Conservation (phyloP, 257 asterid genomes). For the Solanum sparsipilum region DNA sequence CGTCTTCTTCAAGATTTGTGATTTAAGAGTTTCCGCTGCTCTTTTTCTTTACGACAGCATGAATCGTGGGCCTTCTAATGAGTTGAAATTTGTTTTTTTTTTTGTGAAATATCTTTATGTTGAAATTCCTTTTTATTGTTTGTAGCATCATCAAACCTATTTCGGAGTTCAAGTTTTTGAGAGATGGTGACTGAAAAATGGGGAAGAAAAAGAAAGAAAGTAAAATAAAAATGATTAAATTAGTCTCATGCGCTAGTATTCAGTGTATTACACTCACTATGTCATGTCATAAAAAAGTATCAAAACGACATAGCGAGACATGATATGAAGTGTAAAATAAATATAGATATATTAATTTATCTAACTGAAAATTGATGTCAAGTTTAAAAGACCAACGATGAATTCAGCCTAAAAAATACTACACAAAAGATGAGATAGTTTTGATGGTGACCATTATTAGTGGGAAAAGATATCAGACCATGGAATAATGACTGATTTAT, state of each 20-base stretch:
- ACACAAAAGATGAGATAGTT: neutral
- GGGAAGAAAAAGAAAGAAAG: neutral
- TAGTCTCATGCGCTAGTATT: neutral
- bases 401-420: neutral
- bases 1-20: no score
- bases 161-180: neutral
- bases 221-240: no score
- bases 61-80: neutral
- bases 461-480: neutral
- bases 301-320: no score
- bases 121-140: no score
- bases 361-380: no score
- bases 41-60: neutral
- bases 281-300: neutral
- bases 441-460: neutral
- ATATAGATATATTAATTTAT: no score
- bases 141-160: neutral
- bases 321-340: no score
- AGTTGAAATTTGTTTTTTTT: neutral
- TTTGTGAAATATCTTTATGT: neutral
- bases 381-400: accelerated
- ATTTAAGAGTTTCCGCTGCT: no score
- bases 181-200: neutral
- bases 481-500: neutral
- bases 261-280: neutral